Evolutionary conservation across 179 eudicot species (phyloP), one percentile per base, ranked within the genome.

Genomic region (Patellifolia procumbens): DNA sequence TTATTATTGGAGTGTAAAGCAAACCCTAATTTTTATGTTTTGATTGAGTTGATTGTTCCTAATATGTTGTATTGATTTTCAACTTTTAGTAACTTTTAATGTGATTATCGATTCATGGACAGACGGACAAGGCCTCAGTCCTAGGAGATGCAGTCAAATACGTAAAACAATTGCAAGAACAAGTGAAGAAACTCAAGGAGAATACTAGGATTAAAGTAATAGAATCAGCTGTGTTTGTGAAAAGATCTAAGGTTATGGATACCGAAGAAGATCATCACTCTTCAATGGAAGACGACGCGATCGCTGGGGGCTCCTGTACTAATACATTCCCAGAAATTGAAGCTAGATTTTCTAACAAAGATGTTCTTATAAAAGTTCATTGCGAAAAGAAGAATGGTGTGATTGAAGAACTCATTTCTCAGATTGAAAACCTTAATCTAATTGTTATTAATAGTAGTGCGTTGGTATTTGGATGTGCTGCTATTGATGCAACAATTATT

Each of bases 81-180:
- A n/a, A n/a, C n/a, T n/a, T n/a, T n/a, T n/a, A n/a, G n/a, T n/a
- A n/a, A n/a, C n/a, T n/a, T n/a, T n/a, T n/a, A n/a, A n/a, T n/a
- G n/a, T n/a, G n/a, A n/a, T n/a, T n/a, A n/a, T n/a, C n/a, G n/a
- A n/a, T n/a, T n/a, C n/a, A n/a, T n/a, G n/a, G n/a, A 64, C 73
- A 91, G 97, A 84, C 88, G 89, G 95, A 92, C 85, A 89, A 92
- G 83, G 95, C 92, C 34, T 83, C 97, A 59, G 90, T 88, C 37
- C 87, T 88, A 20, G 92, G 85, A 81, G 92, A 90, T 72, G 88
- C 94, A 5, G 84, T 83, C 29, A 88, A 81, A 82, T 85, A 92
- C 81, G 46, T 90, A 82, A 91, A 87, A 68, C 88, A 85, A 58
- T 87, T 90, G 37, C 89, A 92, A 79, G 88, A 91, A 24, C 77